Conservation (phyloP, 2,329 filamentous ascomycete species). For the Ophiocordyceps robertsii region DNA sequence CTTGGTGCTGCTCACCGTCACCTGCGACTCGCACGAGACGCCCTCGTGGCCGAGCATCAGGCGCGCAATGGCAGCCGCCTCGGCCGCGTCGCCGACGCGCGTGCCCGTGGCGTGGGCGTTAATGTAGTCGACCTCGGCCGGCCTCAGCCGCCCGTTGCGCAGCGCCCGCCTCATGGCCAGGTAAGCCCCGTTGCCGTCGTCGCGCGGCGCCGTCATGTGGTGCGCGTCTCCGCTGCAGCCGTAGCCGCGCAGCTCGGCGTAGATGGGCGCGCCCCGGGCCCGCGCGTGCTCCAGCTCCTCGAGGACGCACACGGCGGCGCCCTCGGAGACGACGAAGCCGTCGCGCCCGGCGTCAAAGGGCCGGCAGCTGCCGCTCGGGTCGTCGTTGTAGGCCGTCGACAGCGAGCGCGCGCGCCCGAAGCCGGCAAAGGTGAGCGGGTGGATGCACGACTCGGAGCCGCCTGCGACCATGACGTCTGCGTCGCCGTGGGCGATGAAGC, state of each 20-base stretch:
- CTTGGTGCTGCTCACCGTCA: constrained; percentile 89
- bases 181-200: constrained; percentile 69
- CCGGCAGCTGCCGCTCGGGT: constrained; percentile 58
- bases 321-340: constrained; percentile 90
- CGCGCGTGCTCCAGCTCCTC: constrained; percentile 87
- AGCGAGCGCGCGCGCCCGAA: constrained; percentile 82
- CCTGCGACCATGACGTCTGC: constrained; percentile 95
- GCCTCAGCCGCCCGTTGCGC: constrained; percentile 54
- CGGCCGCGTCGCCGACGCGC: constrained; percentile 70
- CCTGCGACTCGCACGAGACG: constrained; percentile 40
- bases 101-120: constrained; percentile 95
- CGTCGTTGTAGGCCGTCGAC: constrained; percentile 65
- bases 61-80: constrained; percentile 68
- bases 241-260: constrained; percentile 82
- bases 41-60: constrained; percentile 66
- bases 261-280: constrained; percentile 63
- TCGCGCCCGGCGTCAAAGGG: constrained; percentile 72
- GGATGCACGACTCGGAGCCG: constrained; percentile 87
- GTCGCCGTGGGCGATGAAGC: constrained; percentile 82
- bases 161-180: constrained; percentile 78
- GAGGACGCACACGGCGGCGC: constrained; percentile 73
- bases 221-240: constrained; percentile 82
- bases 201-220: constrained; percentile 83
- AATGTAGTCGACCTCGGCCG: constrained; percentile 70
- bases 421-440: constrained; percentile 82